phyloP scores from a whole-genome alignment of 129 eudicot genomes.

The Kitagawia praeruptora region DNA sequence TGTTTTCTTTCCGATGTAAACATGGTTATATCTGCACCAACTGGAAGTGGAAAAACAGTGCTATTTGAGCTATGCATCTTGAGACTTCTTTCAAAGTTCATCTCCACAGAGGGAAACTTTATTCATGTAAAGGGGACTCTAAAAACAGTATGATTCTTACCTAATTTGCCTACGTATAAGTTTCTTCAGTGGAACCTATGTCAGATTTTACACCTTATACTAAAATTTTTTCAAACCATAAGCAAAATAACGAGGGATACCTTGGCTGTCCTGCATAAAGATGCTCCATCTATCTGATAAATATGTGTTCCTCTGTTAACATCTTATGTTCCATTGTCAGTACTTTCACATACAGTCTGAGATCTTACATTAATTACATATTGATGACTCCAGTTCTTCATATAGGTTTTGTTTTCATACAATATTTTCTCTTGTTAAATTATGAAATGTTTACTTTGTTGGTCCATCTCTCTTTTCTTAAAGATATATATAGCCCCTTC shows the following conservation, averaged over 20 bases:
- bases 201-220: constrained; percentile 1
- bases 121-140: constrained; percentile 68
- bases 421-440: constrained; percentile 5
- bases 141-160: constrained; percentile 64
- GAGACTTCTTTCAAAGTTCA: constrained; percentile 82
- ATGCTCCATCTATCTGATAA: not conserved
- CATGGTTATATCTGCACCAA: constrained; percentile 99
- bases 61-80: constrained; percentile 93
- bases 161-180: constrained; percentile 14
- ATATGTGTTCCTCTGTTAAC: not conserved
- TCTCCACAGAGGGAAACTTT: constrained; percentile 66
- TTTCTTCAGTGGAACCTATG: not conserved
- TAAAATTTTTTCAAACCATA: not conserved
- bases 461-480: constrained; percentile 15
- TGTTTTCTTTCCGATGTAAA: constrained; percentile 86
- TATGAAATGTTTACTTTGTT: constrained; percentile 4
- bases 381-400: constrained; percentile 14
- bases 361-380: constrained; percentile 15
- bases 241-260: not conserved
- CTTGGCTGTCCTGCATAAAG: not conserved
- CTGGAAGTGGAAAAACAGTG: constrained; percentile 99
- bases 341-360: constrained; percentile 8
- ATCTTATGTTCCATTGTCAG: not conserved
- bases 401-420: not conserved
- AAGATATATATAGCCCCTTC: constrained; percentile 97